Percentiles rank a stretch among this genome's conserved stretches.
phyloP scores from a whole-genome alignment of 75 land plant genomes.

The Ceratopteris richardii region DNA sequence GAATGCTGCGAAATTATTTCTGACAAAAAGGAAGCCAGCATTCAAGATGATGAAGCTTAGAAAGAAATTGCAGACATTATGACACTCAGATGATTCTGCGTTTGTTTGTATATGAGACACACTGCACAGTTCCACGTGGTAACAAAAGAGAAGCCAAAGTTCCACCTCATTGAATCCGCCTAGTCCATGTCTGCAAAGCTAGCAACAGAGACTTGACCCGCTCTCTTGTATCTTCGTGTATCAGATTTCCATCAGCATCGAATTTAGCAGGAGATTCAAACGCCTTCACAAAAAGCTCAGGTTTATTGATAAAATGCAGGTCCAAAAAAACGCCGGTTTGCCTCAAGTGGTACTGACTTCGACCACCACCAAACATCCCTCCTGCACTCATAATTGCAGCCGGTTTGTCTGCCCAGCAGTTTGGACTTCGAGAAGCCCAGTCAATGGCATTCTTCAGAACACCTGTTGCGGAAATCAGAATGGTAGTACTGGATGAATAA shows the following conservation, averaged over 20 bases:
- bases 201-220: constrained; percentile 31
- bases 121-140: too few relatives aligned
- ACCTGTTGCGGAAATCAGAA: constrained; percentile 23
- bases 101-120: too few relatives aligned
- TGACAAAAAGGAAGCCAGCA: too few relatives aligned
- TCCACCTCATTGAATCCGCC: constrained; percentile 34
- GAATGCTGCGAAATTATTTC: too few relatives aligned
- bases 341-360: constrained; percentile 63
- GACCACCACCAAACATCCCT: constrained; percentile 50
- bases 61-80: too few relatives aligned
- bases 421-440: constrained; percentile 72
- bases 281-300: constrained; percentile 46
- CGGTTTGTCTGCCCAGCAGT: constrained; percentile 59
- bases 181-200: constrained; percentile 39
- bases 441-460: constrained; percentile 74
- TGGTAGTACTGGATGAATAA: too few relatives aligned
- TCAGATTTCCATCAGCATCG: constrained; percentile 52
- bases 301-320: constrained; percentile 80
- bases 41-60: too few relatives aligned
- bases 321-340: constrained; percentile 69
- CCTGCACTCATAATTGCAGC: constrained; percentile 68
- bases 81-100: too few relatives aligned
- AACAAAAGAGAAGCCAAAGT: too few relatives aligned
- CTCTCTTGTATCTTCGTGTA: constrained; percentile 30
- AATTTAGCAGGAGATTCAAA: constrained; percentile 51